Percentiles rank a stretch among this genome's conserved stretches.
phyloP scores from a whole-genome alignment of 2,329 filamentous ascomycete genomes.

The Knufia petricola region DNA sequence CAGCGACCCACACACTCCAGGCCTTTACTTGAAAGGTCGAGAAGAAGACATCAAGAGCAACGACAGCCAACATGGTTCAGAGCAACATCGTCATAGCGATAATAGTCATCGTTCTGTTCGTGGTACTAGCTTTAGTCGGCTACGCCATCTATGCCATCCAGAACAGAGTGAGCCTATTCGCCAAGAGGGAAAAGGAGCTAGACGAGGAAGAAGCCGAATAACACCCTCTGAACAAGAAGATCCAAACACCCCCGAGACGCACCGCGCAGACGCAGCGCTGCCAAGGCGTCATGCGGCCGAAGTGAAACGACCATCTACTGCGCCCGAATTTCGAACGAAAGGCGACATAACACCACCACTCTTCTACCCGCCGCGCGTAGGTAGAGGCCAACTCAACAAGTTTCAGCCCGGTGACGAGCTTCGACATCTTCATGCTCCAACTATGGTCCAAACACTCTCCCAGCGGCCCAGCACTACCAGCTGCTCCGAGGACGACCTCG shows the following conservation, averaged over 20 bases:
- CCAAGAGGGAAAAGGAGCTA: conserved; percentile 21
- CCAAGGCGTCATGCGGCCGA: too few species aligned
- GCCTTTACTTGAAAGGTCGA: conserved; percentile 2
- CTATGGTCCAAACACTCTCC: background rate
- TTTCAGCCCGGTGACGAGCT: background rate
- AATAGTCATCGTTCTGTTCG: conserved; percentile 41
- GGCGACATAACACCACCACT: background rate
- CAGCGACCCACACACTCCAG: background rate
- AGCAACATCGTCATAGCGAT: conserved; percentile 41
- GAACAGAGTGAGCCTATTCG: conserved; percentile 26
- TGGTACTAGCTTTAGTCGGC: conserved; percentile 36
- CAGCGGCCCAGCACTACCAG: background rate
- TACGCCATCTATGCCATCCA: conserved; percentile 30
- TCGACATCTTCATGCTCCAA: background rate
- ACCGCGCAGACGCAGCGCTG: too few species aligned
- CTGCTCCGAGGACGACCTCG: background rate
- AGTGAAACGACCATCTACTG: background rate
- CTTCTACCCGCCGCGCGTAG: background rate
- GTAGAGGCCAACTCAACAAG: background rate
- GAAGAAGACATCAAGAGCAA: background rate
- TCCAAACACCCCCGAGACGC: background rate
- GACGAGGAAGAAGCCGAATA: conserved; percentile 25
- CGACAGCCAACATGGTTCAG: conserved; percentile 31
- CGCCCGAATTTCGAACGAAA: background rate
- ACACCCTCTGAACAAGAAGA: background rate